Percentiles rank a stretch among this genome's conserved stretches.
phyloP scores from a whole-genome alignment of 2,329 filamentous ascomycete genomes.

The Nakataea oryzae region DNA sequence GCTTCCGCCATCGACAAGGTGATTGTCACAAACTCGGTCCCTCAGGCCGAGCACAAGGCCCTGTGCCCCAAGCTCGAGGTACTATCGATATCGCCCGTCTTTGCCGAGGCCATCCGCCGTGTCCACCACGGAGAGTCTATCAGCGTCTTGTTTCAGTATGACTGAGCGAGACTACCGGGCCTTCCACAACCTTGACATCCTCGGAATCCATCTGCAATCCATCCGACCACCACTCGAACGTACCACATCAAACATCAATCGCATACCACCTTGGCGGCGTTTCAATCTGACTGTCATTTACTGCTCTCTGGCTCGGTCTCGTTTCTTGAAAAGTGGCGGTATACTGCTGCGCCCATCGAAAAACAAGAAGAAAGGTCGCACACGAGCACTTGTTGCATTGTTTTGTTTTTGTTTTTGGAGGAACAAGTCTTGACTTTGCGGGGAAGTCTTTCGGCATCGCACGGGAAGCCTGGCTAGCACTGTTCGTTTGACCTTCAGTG shows the following conservation, averaged over 20 bases:
- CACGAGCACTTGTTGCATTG: not conserved
- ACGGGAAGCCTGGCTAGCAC: not conserved
- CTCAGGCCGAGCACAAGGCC: constrained; percentile 70
- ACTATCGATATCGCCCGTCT: constrained; percentile 81
- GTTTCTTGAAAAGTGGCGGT: not conserved
- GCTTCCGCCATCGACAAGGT: constrained; percentile 88
- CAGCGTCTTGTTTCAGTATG: constrained; percentile 85
- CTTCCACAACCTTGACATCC: too few species aligned
- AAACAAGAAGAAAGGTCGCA: not conserved
- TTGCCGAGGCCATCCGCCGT: constrained; percentile 88
- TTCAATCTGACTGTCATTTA: not conserved
- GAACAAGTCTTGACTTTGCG: not conserved
- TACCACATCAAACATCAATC: not conserved
- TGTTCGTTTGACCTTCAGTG: not conserved
- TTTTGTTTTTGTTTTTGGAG: too few species aligned
- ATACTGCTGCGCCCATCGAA: not conserved
- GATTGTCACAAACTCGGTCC: constrained; percentile 89
- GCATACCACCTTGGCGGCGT: not conserved
- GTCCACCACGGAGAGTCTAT: constrained; percentile 98
- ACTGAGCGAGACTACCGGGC: constrained; percentile 39
- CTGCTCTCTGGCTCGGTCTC: constrained; percentile 1
- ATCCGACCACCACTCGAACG: not conserved
- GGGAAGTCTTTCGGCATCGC: not conserved
- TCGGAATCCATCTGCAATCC: too few species aligned
- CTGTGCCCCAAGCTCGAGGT: constrained; percentile 84